phyloP scores from a whole-genome alignment of 805 yeast genomes.

The Lipomyces kockii region DNA sequence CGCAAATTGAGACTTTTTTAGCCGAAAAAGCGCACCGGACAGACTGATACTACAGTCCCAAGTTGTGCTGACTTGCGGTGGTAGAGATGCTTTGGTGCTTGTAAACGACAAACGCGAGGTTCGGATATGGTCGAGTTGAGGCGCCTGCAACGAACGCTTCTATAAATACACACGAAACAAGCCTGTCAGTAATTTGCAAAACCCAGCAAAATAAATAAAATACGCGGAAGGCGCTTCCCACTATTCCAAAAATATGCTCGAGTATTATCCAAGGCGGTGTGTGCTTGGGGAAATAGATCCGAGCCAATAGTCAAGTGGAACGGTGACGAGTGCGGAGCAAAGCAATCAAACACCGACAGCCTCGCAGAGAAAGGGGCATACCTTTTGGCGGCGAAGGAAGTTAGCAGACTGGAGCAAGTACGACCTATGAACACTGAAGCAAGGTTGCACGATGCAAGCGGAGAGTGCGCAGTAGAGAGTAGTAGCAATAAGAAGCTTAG shows the following conservation, averaged over 20 bases:
- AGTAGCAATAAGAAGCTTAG: not conserved
- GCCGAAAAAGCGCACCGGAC: not conserved
- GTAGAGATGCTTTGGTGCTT: not conserved
- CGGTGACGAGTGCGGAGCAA: not conserved
- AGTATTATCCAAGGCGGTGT: not conserved
- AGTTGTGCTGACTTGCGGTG: not conserved
- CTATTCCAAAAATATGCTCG: not conserved
- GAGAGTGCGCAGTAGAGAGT: not conserved
- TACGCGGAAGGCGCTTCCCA: not conserved
- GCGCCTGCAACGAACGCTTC: not conserved
- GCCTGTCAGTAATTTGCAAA: not conserved
- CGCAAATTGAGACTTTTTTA: not conserved
- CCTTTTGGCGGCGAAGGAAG: not conserved
- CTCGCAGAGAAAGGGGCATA: not conserved
- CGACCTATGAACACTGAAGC: not conserved
- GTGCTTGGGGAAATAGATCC: not conserved
- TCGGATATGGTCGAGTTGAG: slow-evolving; percentile 1
- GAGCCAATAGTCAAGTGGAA: not conserved
- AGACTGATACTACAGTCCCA: not conserved
- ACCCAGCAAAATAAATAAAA: not conserved
- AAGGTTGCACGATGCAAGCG: not conserved
- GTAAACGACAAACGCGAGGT: not conserved
- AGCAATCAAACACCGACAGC: not conserved
- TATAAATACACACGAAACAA: not conserved
- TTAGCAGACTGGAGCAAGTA: not conserved